Base-by-base conservation (phyloP, 2,329 filamentous ascomycete genomes). In the Fusarium austroafricanum region DNA sequence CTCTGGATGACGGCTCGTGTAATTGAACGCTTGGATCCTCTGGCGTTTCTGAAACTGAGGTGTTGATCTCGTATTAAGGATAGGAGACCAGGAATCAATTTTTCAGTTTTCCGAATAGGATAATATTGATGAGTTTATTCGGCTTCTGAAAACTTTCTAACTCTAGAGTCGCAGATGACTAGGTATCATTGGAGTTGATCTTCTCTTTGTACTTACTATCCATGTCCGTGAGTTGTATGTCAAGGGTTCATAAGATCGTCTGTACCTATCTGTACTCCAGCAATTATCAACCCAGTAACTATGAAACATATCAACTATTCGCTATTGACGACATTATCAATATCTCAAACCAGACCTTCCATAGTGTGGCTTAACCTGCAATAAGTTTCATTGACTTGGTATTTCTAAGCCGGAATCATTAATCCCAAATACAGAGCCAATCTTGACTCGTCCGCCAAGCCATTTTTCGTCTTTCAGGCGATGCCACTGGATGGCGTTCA, bases 401-500 rank as follows among this genome's bases (percentile, higher is more conserved):
- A 49, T 46, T 66, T 45, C 51, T 39, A 40, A 43, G 26, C 43
- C 40, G 29, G 50, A 55, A 53, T 55, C 28, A 31, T 57, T 51
- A 20, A 29, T 56, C 58, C 50, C 29, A 56, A 47, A 40, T 37
- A 61, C 49, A 45, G 50, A 49, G 39, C 49, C 56, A 65, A 53
- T 65, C 61, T 54, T 57, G 28, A 40, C 43, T 54, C 49, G 42
- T 52, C 56, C 40, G 46, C 54, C 56, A 51, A 61, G 65, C 40
- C 37, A 39, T 58, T 37, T 46, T 44, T 28, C 31, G 39, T 55
- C 55, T 47, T 45, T 35, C 23, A 40, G 50, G 21, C 39, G n/a
- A 43, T 63, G 38, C 47, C 56, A 69, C 52, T 70, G 66, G 61
- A 52, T 55, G 47, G 42, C 49, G 43, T 31, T 65, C 52, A 28